Evolutionary conservation across 352 stramenopile species (phyloP), one percentile per base, ranked within the genome.

Genomic region (Phytopythium oedochilum): DNA sequence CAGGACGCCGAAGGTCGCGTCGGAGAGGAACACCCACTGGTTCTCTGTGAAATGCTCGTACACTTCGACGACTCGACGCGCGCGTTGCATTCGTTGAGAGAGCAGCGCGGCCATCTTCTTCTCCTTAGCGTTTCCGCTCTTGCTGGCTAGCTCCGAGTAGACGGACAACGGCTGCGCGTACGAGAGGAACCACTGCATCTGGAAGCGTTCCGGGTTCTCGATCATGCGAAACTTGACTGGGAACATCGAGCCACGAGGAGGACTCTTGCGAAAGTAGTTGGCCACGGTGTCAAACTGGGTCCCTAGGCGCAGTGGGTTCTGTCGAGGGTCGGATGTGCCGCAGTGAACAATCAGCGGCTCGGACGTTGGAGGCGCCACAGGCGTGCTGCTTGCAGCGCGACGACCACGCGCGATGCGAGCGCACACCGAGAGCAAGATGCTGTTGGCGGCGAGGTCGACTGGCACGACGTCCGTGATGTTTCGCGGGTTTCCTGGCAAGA

Each of bases 41-140:
- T 88, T 92, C 55, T 92, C 72, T 4, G 86, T 96, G 29, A 96
- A 96, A 0, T 83, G 83, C 68, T 93, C 90, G 60, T 93, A 96
- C 4, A 92, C 48, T 52, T 89, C 81, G 15, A 92, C 81, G 7
- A 94, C 65, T 11, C 71, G 86, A 1, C 82, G 80, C 14, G 81
- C 81, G 11, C 80, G 76, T 78, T 76, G 89, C 20, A 80, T 91
- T 26, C 92, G 76, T 47, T 78, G 68, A 76, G 77, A 89, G 11
- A 94, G 64, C 48, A 72, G 69, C 3, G 78, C 76, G 1, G 82
- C 82, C 20, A 89, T 73, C 43, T 81, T 80, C 40, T 88, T 78
- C 60, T 92, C 76, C 18, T 68, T 60, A 9, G 67, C 47, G 55
- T 86, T 76, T 1, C 82, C 78, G 9, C 63, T 77, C 15, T 82